Base-by-base conservation (phyloP, 331 rosid genomes). In the Cydonia oblonga region DNA sequence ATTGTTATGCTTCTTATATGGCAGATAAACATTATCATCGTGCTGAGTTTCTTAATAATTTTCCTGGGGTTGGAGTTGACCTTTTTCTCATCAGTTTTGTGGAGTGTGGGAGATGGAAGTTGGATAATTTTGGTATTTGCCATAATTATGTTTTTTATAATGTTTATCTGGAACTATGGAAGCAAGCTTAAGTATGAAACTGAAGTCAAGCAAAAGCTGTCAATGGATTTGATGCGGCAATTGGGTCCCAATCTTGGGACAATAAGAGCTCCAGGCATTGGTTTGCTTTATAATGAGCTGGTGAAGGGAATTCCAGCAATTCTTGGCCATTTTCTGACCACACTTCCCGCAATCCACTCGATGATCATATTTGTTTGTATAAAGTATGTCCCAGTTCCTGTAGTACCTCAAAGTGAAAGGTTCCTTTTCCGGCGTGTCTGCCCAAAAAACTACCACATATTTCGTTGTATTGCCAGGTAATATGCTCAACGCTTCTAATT, bases 401-500 rank as follows among this genome's bases (percentile, higher is more conserved):
- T 88, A 77, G 99, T 95, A 74, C 96, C 99, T 66, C 99, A 95
- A 81, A 87, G 91, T 84, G 99, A 95, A 89, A 91, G 99, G 80
- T 95, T 95, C 78, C 99, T 95, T 75, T 95, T 95, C 74, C 88
- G 99, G 53, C 90, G 97, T 73, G 93, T 91, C 80, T 91, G 97
- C 78, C 90, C 88, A 3, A 89, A 88, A 83, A 81, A 85, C 84
- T 95, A 88, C 80, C 97, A 91, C 81, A 89, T 95, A 67, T 95
- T 95, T 83, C 96, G 99, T 49, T 95, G 97, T 83, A 89, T 95
- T 84, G 99, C 97, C 85, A 91, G 99, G 99, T 95, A 86, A 70
- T 10, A n/a, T 28, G 60, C 69, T 63, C 46, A 12, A 71, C 46
- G 59, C 69, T 38, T 69, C n/a, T 58, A 15, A 54, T 13, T 70